Conservation (phyloP, 179 eudicot genomes). For the Nepenthes alata region DNA sequence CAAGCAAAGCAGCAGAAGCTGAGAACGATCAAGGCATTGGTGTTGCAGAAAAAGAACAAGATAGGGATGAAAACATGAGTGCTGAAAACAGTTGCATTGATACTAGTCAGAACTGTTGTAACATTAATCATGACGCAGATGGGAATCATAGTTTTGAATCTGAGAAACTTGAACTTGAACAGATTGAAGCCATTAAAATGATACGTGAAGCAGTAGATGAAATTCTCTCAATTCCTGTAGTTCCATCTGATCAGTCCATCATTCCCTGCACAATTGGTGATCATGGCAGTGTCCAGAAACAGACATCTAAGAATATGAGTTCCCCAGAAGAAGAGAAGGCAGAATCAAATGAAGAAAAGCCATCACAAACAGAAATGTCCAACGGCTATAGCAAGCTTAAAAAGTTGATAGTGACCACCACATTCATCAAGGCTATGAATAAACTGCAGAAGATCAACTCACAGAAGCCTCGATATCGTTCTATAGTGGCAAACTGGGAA, state of each 20-base stretch:
- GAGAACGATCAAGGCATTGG: conserved; percentile 9
- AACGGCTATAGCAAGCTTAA: conserved; percentile 53
- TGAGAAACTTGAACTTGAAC: conserved; percentile 19
- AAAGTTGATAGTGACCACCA: conserved; percentile 45
- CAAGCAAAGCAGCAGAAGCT: conserved; percentile 20
- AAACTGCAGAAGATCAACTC: conserved; percentile 35
- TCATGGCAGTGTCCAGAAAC: conserved; percentile 3
- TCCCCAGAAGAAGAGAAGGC: conserved; percentile 9
- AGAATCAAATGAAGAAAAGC: conserved; percentile 15
- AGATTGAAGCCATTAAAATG: conserved; percentile 39
- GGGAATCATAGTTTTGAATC: conserved; percentile 7
- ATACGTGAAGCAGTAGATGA: conserved; percentile 67
- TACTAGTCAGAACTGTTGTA: conserved; percentile 3
- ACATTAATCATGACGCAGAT: conserved; percentile 6
- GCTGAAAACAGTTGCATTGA: conserved; percentile 4
- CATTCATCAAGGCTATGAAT: conserved; percentile 72
- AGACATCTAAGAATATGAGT: conserved; percentile 1
- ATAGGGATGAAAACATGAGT: conserved; percentile 3
- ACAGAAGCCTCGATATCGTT: conserved; percentile 15
- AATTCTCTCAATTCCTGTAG: conserved; percentile 47
- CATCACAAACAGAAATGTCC: conserved; percentile 15
- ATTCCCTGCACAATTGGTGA: conserved; percentile 17
- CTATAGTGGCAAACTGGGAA: conserved; percentile 19
- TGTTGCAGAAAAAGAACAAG: conserved; percentile 15
- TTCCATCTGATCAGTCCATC: conserved; percentile 27